Evolutionary conservation across 805 yeast species (phyloP).

Genomic region (Saccharomycopsis sp.): DNA sequence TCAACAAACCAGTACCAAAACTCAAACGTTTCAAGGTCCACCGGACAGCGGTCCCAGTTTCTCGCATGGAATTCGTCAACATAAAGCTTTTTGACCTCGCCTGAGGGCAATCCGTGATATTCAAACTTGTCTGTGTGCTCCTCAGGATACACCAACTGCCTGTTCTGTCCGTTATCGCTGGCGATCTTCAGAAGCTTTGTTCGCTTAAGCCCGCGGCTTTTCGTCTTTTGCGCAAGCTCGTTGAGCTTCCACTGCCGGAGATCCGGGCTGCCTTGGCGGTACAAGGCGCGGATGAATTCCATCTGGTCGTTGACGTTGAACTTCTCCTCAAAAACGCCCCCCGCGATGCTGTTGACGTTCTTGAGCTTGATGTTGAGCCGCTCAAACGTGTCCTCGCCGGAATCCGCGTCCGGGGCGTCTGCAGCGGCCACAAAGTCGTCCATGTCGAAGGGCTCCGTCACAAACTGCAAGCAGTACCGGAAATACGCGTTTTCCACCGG

Average conservation of each 20-base stretch:
- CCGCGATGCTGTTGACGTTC: background rate
- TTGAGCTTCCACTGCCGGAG: background rate
- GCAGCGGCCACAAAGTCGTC: background rate
- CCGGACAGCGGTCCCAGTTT: constrained; percentile 10
- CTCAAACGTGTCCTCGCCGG: background rate
- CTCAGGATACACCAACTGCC: background rate
- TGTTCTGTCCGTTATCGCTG: too few species aligned
- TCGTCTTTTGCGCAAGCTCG: background rate
- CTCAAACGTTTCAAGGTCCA: constrained; percentile 54
- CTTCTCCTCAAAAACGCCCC: background rate
- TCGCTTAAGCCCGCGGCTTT: background rate
- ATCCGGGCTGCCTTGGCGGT: background rate
- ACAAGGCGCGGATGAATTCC: background rate
- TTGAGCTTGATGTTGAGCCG: background rate
- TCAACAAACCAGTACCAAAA: constrained; percentile 84
- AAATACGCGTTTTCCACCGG: constrained; percentile 15
- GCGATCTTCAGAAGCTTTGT: background rate
- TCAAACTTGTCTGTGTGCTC: background rate
- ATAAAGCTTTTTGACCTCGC: background rate
- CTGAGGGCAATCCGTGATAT: background rate
- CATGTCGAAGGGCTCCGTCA: background rate
- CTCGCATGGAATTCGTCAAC: background rate
- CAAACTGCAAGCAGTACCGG: constrained; percentile 18
- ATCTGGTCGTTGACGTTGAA: background rate
- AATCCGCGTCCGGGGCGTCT: background rate